Percentiles rank a stretch among this genome's conserved stretches.
phyloP scores from a whole-genome alignment of 331 rosid genomes.

The Ulmus americana region DNA sequence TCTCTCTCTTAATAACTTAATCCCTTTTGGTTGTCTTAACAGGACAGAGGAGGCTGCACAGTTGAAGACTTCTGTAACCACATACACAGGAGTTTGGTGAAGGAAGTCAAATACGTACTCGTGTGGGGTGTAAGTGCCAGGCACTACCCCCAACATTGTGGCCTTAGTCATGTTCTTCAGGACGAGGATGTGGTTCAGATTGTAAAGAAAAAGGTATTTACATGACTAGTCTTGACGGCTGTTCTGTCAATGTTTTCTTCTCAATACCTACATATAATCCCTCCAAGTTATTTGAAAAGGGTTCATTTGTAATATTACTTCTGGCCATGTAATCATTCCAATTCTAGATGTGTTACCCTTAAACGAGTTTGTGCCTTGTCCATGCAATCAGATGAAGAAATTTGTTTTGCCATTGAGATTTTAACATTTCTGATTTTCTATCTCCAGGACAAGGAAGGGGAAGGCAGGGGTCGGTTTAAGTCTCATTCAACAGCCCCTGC shows the following conservation, averaged over 20 bases:
- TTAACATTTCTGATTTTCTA: constrained; percentile 17
- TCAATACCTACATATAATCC: background rate
- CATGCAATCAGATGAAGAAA: background rate
- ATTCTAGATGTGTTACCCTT: background rate
- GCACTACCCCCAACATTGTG: constrained; percentile 96
- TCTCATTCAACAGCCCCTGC: constrained; percentile 90
- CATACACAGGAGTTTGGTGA: constrained; percentile 87
- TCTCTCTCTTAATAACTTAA: background rate
- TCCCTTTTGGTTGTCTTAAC: constrained; percentile 23
- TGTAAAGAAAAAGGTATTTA: constrained; percentile 86
- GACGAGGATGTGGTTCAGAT: constrained; percentile 97
- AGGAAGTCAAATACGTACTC: constrained; percentile 93
- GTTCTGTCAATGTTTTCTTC: background rate
- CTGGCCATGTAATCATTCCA: background rate
- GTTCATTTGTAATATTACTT: background rate
- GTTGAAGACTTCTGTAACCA: constrained; percentile 98
- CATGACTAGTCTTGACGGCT: background rate
- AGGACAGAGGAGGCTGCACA: constrained; percentile 97
- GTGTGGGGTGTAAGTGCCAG: constrained; percentile 93
- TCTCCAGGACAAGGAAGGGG: constrained; percentile 80
- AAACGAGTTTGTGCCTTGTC: background rate
- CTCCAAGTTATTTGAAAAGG: background rate
- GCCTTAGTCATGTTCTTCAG: constrained; percentile 63
- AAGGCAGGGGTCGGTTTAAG: constrained; percentile 93
- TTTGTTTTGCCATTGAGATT: background rate